Evolutionary conservation across 2,329 filamentous ascomycete genomes (phyloP).

Genomic region (Fusarium compactum): DNA sequence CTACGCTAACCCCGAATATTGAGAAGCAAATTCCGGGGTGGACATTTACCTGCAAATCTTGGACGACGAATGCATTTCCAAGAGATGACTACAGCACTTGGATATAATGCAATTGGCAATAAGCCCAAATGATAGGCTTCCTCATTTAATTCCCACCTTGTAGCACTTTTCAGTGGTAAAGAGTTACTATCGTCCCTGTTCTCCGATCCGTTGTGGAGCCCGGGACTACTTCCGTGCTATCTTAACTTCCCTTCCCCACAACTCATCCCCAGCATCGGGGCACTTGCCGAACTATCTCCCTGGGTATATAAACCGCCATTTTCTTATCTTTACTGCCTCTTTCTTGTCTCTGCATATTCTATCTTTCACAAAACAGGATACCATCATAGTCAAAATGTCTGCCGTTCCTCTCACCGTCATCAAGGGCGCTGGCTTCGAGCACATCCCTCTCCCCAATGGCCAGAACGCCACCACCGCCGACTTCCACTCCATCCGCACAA

Average conservation of each 20-base stretch:
- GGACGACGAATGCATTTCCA: neutral
- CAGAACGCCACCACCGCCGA: constrained; percentile 43
- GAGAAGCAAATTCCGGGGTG: neutral
- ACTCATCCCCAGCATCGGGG: constrained; percentile 20
- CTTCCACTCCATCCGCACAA: constrained; percentile 44
- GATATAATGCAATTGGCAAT: no score
- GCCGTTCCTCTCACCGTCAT: constrained; percentile 43
- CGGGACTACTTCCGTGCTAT: constrained; percentile 22
- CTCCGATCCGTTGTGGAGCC: constrained; percentile 12
- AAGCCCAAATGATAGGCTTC: no score
- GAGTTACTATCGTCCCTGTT: no score
- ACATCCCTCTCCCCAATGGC: constrained; percentile 43
- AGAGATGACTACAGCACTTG: neutral
- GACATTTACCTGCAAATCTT: neutral
- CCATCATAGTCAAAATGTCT: constrained; percentile 31
- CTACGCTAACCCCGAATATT: neutral
- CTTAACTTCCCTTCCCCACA: constrained; percentile 14
- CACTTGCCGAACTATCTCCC: constrained; percentile 22
- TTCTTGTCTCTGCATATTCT: neutral
- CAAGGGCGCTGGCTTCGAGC: constrained; percentile 44
- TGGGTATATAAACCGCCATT: constrained; percentile 15
- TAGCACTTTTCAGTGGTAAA: neutral
- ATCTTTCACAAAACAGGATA: neutral
- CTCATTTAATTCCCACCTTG: no score
- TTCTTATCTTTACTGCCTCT: neutral